phyloP scores from a whole-genome alignment of 768 basidiomycete species.

The Calocera viscosa region DNA sequence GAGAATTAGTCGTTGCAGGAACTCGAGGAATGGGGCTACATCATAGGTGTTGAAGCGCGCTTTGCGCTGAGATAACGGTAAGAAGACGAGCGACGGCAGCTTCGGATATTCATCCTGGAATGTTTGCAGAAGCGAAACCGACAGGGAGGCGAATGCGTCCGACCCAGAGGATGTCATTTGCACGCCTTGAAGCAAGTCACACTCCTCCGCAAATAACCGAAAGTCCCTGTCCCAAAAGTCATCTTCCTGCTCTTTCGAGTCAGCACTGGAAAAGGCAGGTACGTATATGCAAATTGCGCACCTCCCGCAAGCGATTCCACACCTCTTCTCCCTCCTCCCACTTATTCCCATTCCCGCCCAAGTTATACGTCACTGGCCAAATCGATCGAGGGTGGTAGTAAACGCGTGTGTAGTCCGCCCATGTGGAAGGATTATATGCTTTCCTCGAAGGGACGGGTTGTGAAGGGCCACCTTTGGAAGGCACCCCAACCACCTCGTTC shows the following conservation, averaged over 20 bases:
- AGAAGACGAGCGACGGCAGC: slow-evolving; percentile 43
- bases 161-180: slow-evolving; percentile 51
- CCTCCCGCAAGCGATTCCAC: slow-evolving; percentile 33
- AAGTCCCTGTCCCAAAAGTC: slow-evolving; percentile 46
- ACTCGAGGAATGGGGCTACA: neutral
- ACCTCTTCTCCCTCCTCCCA: slow-evolving; percentile 42
- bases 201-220: slow-evolving; percentile 59
- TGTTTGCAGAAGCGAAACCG: slow-evolving; percentile 41
- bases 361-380: slow-evolving; percentile 47
- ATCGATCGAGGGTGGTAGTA: slow-evolving; percentile 53
- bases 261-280: neutral
- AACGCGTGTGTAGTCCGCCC: slow-evolving; percentile 58
- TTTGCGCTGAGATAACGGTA: neutral
- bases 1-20: neutral
- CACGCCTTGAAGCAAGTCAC: slow-evolving; percentile 62
- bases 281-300: neutral
- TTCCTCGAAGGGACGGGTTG: neutral
- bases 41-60: neutral
- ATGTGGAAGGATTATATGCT: slow-evolving; percentile 28
- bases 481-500: neutral
- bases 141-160: slow-evolving; percentile 51
- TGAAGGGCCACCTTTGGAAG: neutral
- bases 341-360: slow-evolving; percentile 23
- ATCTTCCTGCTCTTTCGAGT: neutral
- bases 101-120: slow-evolving; percentile 61